These are phyloP conservation scores for Dictyophora rubrovolvata DNA, from an alignment of 768 basidiomycete species.

Conservation along the genomic window DNA sequence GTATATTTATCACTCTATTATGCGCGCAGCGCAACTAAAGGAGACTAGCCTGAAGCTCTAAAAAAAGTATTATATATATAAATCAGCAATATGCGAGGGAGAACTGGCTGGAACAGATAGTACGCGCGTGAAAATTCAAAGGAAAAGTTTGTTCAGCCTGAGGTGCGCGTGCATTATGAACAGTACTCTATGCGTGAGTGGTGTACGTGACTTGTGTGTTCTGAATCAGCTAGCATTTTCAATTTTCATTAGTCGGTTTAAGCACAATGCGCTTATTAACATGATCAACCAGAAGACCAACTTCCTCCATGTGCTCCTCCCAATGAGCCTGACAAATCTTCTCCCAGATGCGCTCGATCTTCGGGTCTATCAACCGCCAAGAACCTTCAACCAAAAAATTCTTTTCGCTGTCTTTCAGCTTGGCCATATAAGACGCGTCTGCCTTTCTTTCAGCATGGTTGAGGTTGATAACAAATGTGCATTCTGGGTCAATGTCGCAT, in stretches of 20 bases:
- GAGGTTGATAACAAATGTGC: conserved; percentile 3
- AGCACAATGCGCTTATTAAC: not conserved
- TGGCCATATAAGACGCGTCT: conserved; percentile 3
- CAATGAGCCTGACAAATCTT: conserved; percentile 7
- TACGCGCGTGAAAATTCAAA: too few relatives aligned
- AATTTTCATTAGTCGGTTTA: not conserved
- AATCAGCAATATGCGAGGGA: too few relatives aligned
- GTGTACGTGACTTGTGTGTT: too few relatives aligned
- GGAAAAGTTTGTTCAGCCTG: too few relatives aligned
- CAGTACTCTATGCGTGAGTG: too few relatives aligned
- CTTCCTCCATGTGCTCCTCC: conserved; percentile 8
- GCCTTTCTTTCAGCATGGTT: not conserved
- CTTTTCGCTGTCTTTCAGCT: not conserved
- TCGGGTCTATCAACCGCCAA: conserved; percentile 1
- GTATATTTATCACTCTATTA: too few relatives aligned
- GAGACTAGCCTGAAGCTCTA: too few relatives aligned
- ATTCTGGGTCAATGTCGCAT: not conserved
- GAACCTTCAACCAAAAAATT: not conserved
- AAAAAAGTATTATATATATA: too few relatives aligned
- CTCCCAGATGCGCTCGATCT: conserved; percentile 1
- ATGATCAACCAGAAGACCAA: conserved; percentile 3
- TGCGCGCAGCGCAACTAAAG: too few relatives aligned
- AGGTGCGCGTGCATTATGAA: too few relatives aligned
- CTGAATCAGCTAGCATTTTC: not conserved
- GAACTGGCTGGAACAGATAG: too few relatives aligned